phyloP scores from a whole-genome alignment of 2,329 filamentous ascomycete species.

The Myriosclerotinia scirpicola region DNA sequence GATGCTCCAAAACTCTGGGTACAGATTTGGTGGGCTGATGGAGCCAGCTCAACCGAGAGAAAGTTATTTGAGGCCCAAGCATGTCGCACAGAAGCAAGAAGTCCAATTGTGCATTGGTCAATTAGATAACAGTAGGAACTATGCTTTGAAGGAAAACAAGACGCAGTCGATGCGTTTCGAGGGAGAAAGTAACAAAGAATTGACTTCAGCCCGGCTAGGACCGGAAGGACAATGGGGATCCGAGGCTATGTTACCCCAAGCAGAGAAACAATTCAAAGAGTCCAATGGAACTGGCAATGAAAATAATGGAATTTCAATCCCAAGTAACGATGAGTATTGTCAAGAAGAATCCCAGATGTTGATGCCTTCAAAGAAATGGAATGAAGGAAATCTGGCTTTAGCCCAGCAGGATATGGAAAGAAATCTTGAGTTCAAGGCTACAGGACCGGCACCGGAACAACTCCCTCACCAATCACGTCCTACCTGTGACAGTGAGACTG shows the following conservation, averaged over 20 bases:
- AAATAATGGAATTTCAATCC: neutral
- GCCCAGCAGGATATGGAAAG: no score
- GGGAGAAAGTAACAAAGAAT: neutral
- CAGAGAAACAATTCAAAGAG: neutral
- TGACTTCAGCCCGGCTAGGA: neutral
- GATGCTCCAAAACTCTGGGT: neutral
- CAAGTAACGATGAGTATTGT: no score
- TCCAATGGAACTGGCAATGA: neutral
- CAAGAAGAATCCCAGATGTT: no score
- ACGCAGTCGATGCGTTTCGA: neutral
- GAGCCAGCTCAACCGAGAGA: neutral
- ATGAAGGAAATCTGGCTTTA: no score
- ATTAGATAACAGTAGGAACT: neutral
- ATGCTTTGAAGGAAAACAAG: neutral
- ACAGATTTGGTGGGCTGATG: neutral
- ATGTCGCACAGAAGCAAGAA: neutral
- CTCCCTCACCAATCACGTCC: no score
- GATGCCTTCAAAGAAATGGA: no score
- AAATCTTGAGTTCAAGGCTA: no score
- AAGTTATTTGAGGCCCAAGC: neutral
- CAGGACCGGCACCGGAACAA: neutral
- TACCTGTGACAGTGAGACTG: no score
- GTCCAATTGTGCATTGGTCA: neutral
- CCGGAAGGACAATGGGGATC: no score
- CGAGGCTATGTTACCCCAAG: neutral